Conservation (phyloP, 306 rosid species). For the Lithocarpus polystachyus region DNA sequence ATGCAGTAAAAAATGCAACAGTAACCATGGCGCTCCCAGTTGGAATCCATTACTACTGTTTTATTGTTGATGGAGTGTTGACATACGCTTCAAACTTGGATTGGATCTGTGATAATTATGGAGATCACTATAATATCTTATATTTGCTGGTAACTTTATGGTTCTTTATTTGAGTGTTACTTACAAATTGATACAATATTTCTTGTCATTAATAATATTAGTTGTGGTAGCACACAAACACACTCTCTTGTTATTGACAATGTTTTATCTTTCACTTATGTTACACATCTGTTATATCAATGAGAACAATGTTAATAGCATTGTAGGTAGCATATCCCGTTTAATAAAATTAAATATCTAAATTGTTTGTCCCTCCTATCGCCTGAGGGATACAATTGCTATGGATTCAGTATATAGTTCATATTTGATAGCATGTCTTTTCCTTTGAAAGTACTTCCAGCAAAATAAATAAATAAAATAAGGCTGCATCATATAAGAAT, state of each 20-base stretch:
- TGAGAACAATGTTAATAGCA: background rate
- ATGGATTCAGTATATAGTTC: background rate
- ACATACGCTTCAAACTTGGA: conserved; percentile 76
- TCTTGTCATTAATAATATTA: background rate
- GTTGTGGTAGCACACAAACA: no score
- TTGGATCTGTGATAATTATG: conserved; percentile 42
- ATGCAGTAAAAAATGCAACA: conserved; percentile 31
- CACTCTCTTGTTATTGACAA: no score
- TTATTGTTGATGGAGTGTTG: conserved; percentile 70
- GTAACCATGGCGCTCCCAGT: conserved; percentile 55
- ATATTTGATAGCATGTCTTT: background rate
- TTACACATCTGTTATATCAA: background rate
- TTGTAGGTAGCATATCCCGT: background rate
- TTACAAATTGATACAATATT: background rate
- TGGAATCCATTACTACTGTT: conserved; percentile 66
- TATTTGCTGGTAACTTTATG: conserved; percentile 64
- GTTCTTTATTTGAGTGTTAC: background rate
- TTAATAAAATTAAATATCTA: background rate
- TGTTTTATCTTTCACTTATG: background rate
- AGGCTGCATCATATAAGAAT: background rate
- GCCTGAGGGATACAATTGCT: background rate
- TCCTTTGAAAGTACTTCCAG: background rate
- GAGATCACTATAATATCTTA: conserved; percentile 66
- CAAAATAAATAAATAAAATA: background rate
- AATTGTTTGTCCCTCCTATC: background rate